These are phyloP conservation scores for Suillus subluteus DNA, from an alignment of 768 basidiomycete genomes.

Conservation along the genomic window DNA sequence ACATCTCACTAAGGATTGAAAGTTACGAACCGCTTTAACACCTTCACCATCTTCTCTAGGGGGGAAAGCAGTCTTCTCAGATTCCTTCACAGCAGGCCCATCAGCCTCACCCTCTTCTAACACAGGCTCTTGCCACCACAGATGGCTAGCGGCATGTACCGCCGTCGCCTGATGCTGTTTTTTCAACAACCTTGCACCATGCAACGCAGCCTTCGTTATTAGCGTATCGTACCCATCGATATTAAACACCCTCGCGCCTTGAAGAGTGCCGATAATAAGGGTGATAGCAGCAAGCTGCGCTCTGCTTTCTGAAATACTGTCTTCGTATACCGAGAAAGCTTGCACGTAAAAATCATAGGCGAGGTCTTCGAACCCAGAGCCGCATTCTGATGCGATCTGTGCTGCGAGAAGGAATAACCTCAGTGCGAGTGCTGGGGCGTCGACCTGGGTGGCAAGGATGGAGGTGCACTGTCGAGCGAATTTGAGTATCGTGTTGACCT, in stretches of 20 bases:
- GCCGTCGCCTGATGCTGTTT: slow-evolving; percentile 98
- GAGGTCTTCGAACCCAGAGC: slow-evolving; percentile 92
- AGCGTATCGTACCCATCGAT: slow-evolving; percentile 96
- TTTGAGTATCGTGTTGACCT: slow-evolving; percentile 88
- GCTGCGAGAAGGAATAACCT: slow-evolving; percentile 95
- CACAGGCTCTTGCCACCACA: slow-evolving; percentile 92
- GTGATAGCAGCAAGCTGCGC: slow-evolving; percentile 98
- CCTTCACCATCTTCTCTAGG: slow-evolving; percentile 46
- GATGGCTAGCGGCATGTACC: slow-evolving; percentile 91
- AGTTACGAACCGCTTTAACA: slow-evolving; percentile 58
- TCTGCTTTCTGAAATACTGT: slow-evolving; percentile 93
- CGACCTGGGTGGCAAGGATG: slow-evolving; percentile 91
- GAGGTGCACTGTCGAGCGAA: slow-evolving; percentile 93
- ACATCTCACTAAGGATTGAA: slow-evolving; percentile 2
- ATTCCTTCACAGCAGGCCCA: slow-evolving; percentile 33
- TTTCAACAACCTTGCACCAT: slow-evolving; percentile 94
- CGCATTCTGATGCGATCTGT: slow-evolving; percentile 93
- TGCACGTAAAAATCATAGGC: slow-evolving; percentile 98
- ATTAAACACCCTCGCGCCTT: slow-evolving; percentile 88
- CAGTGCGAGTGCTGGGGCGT: slow-evolving; percentile 89
- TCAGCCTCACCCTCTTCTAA: slow-evolving; percentile 46
- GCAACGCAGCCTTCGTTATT: slow-evolving; percentile 98
- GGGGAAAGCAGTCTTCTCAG: slow-evolving; percentile 18
- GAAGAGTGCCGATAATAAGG: slow-evolving; percentile 89
- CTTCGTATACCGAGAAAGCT: slow-evolving; percentile 97